Conservation (phyloP, 345 rosid species). For the Syzygium aqueum region DNA sequence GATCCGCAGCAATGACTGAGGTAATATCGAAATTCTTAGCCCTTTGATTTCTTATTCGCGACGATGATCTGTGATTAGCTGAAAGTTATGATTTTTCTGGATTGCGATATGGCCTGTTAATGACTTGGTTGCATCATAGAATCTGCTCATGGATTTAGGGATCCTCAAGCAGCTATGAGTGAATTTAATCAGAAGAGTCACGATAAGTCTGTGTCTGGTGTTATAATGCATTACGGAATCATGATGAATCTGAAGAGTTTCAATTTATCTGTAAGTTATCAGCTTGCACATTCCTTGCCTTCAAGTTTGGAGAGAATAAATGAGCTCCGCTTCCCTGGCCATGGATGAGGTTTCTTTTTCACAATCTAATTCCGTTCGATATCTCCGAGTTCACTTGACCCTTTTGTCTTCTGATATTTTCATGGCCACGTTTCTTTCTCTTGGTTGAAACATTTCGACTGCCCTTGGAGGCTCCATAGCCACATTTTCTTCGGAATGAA, state of each 20-base stretch:
- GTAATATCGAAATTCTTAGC: not conserved
- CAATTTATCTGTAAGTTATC: not conserved
- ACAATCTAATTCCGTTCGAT: not conserved
- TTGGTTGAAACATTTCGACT: not conserved
- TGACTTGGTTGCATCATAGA: not conserved
- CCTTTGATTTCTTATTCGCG: not conserved
- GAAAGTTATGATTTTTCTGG: not conserved
- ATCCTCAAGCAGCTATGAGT: not conserved
- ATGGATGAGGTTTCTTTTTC: not conserved
- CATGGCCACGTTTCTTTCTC: not conserved
- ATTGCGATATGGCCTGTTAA: not conserved
- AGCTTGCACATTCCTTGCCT: not conserved
- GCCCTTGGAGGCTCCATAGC: not conserved
- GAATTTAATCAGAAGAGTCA: not conserved
- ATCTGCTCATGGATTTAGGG: not conserved
- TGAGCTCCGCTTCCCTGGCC: not conserved
- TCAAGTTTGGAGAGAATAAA: not conserved
- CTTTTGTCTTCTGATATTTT: not conserved
- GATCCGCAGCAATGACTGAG: not conserved
- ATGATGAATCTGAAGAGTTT: not conserved
- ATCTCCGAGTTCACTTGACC: not conserved
- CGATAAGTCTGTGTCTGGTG: not conserved
- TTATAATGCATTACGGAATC: not conserved
- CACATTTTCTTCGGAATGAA: not conserved
- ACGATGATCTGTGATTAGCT: not conserved